Conservation (phyloP, 2,329 filamentous ascomycete species). For the Dactylellina haptotyla region DNA sequence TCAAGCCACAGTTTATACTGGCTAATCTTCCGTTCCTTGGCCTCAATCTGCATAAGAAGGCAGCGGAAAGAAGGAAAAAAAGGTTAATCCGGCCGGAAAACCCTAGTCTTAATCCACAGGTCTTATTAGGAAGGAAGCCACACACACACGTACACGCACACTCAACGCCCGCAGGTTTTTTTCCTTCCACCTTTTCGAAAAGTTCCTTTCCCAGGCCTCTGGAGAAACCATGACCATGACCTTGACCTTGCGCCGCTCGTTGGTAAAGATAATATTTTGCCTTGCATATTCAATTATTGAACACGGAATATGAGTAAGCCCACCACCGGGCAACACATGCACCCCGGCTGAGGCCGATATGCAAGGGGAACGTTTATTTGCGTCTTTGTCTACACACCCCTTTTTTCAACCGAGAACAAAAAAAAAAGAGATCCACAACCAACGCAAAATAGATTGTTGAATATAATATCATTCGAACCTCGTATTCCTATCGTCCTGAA, state of each 20-base stretch:
- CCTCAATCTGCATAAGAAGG: not conserved
- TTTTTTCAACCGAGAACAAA: no score
- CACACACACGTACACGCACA: no score
- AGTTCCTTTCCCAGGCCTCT: not conserved
- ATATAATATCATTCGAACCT: not conserved
- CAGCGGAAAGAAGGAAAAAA: no score
- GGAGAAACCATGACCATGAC: not conserved
- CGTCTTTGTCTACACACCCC: no score
- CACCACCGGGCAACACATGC: not conserved
- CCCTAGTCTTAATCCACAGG: not conserved
- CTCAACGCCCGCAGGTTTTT: not conserved
- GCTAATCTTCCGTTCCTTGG: not conserved
- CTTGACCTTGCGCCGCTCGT: not conserved
- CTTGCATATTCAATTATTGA: not conserved
- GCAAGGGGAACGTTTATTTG: constrained; percentile 23
- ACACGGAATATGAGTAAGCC: not conserved
- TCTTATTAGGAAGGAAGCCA: no score
- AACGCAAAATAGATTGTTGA: no score
- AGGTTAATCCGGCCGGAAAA: constrained; percentile 14
- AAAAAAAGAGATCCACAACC: no score
- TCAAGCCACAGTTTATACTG: constrained; percentile 2
- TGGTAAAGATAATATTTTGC: no score
- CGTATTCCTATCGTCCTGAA: no score
- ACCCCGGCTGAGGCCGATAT: constrained; percentile 11
- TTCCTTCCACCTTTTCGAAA: not conserved